phyloP scores from a whole-genome alignment of 2,329 filamentous ascomycete genomes.

The Phaeophleospora eucalypticola region DNA sequence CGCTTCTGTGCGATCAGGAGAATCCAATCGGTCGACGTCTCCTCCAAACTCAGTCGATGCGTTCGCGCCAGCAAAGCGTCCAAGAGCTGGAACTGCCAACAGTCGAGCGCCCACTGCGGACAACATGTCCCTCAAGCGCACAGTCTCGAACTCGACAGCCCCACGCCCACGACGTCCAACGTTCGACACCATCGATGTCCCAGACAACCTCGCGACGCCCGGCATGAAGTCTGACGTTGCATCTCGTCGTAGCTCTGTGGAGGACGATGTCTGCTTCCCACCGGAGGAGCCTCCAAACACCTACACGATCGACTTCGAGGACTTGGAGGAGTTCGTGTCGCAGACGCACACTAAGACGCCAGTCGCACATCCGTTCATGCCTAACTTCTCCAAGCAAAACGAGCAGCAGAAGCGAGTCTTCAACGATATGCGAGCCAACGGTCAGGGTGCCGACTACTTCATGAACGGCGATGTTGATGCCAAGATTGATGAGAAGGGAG shows the following conservation, averaged over 20 bases:
- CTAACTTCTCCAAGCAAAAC: constrained; percentile 24
- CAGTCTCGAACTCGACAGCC: constrained; percentile 63
- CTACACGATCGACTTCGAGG: constrained; percentile 84
- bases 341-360: constrained; percentile 49
- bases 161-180: constrained; percentile 51
- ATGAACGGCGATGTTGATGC: constrained; percentile 2
- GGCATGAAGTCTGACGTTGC: constrained; percentile 58
- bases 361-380: constrained; percentile 40
- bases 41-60: constrained; percentile 97
- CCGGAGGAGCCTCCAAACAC: constrained; percentile 75
- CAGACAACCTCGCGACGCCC: constrained; percentile 37
- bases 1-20: constrained; percentile 16
- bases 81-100: constrained; percentile 66
- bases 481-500: constrained; percentile 43
- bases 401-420: constrained; percentile 49
- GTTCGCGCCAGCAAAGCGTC: constrained; percentile 85
- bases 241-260: constrained; percentile 65
- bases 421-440: constrained; percentile 52
- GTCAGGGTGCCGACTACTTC: constrained; percentile 17
- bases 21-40: constrained; percentile 60
- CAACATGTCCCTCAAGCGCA: constrained; percentile 62
- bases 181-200: constrained; percentile 44
- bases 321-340: constrained; percentile 84
- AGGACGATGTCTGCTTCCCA: constrained; percentile 87
- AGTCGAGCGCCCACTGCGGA: constrained; percentile 54